phyloP scores from a whole-genome alignment of 1,139 yeast species.

The Yamadazyma dushanensis region DNA sequence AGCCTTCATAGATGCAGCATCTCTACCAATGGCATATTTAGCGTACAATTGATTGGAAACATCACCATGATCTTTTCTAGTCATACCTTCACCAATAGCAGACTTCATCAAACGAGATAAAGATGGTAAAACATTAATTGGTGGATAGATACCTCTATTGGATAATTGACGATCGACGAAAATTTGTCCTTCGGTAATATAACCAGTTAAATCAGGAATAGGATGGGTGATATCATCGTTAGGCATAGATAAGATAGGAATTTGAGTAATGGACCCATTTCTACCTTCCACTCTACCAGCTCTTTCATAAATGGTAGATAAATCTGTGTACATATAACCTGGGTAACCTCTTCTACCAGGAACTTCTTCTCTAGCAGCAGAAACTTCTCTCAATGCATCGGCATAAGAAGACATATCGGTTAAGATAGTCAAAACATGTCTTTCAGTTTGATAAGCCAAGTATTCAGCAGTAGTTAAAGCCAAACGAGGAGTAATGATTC shows the following conservation, averaged over 20 bases:
- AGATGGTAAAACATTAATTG: slow-evolving; percentile 96
- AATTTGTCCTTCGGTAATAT: slow-evolving; percentile 98
- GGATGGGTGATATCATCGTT: slow-evolving; percentile 99
- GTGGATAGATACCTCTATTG: slow-evolving; percentile 97
- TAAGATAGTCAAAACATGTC: slow-evolving; percentile 95
- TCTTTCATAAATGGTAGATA: slow-evolving; percentile 97
- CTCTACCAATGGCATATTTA: slow-evolving; percentile 98
- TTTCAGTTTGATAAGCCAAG: slow-evolving; percentile 97
- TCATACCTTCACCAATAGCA: slow-evolving; percentile 99
- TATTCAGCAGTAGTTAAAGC: slow-evolving; percentile 99
- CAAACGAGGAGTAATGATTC: slow-evolving; percentile 98
- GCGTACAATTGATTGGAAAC: slow-evolving; percentile 98
- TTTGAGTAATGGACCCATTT: slow-evolving; percentile 98
- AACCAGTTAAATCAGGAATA: slow-evolving; percentile 99
- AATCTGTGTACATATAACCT: slow-evolving; percentile 99
- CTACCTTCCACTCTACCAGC: slow-evolving; percentile 99
- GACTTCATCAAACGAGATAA: slow-evolving; percentile 97
- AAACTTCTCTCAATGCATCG: slow-evolving; percentile 98
- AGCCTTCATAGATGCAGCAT: slow-evolving; percentile 99
- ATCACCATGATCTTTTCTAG: slow-evolving; percentile 99
- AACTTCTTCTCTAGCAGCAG: slow-evolving; percentile 99
- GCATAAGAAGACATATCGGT: slow-evolving; percentile 99
- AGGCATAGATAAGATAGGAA: slow-evolving; percentile 99
- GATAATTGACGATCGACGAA: slow-evolving; percentile 93
- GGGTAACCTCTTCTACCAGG: slow-evolving; percentile 99